phyloP scores from a whole-genome alignment of 1,284 basidiomycete species.

The Microbotryum scabiosae region DNA sequence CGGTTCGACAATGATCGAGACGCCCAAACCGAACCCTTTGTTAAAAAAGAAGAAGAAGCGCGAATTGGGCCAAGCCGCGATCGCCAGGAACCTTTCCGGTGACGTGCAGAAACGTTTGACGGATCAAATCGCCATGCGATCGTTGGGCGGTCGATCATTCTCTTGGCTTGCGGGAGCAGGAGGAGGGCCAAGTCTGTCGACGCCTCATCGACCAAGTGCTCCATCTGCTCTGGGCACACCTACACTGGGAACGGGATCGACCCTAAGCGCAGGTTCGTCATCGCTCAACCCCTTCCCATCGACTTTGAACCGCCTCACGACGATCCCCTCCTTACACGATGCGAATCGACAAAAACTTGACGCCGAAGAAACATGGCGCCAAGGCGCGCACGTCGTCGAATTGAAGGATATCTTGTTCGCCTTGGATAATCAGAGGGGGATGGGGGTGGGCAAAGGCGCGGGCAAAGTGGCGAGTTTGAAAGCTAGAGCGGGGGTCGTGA shows the following conservation, averaged over 20 bases:
- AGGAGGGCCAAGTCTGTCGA: slow-evolving; percentile 35
- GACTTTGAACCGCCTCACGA: slow-evolving; percentile 3
- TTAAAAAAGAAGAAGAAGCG: slow-evolving; percentile 57
- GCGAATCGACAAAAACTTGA: slow-evolving; percentile 18
- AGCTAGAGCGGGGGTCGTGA: slow-evolving; percentile 19
- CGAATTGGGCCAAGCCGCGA: slow-evolving; percentile 58
- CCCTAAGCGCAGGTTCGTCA: neutral
- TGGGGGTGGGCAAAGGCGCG: slow-evolving; percentile 33
- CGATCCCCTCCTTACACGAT: slow-evolving; percentile 20
- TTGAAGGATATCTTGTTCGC: slow-evolving; percentile 34
- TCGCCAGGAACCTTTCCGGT: slow-evolving; percentile 75
- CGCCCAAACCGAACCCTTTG: slow-evolving; percentile 50
- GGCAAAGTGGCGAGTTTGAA: slow-evolving; percentile 31
- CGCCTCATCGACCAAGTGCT: neutral
- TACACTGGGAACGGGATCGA: slow-evolving; percentile 12
- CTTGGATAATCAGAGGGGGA: slow-evolving; percentile 35
- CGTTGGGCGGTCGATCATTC: slow-evolving; percentile 62
- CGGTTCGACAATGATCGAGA: slow-evolving; percentile 30
- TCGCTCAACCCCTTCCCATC: neutral
- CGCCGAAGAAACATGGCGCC: slow-evolving; percentile 20
- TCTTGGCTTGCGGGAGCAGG: slow-evolving; percentile 66
- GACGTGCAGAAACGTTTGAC: slow-evolving; percentile 81
- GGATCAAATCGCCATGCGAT: slow-evolving; percentile 75
- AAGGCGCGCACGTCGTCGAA: slow-evolving; percentile 30
- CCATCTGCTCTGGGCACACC: neutral